Percentiles rank a stretch among this genome's conserved stretches.
Evolutionary conservation across 805 yeast species (phyloP).

Genomic region (Wickerhamiella kazuoi): DNA sequence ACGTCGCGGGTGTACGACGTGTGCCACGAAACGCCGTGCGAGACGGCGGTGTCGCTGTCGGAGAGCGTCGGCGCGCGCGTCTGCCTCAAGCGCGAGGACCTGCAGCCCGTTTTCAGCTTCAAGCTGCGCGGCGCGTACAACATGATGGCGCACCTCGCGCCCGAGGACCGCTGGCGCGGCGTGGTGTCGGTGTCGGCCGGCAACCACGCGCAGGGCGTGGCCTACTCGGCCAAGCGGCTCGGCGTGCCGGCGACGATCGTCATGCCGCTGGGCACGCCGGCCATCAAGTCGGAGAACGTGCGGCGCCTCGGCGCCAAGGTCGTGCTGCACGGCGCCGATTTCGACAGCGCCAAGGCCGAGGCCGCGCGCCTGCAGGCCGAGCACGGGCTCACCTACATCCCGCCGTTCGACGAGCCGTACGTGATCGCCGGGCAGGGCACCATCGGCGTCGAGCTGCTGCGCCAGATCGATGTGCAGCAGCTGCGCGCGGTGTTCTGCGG

Average conservation of each 20-base stretch:
- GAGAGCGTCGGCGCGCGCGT: slow-evolving; percentile 61
- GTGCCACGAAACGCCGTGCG: slow-evolving; percentile 74
- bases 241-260: slow-evolving; percentile 91
- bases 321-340: slow-evolving; percentile 82
- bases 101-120: slow-evolving; percentile 87
- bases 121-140: slow-evolving; percentile 95
- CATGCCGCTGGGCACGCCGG: slow-evolving; percentile 95
- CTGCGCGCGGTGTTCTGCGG: slow-evolving; percentile 79
- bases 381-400: slow-evolving; percentile 70
- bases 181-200: slow-evolving; percentile 98
- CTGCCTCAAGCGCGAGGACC: slow-evolving; percentile 74
- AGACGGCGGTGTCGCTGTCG: slow-evolving; percentile 56
- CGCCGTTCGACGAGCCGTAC: slow-evolving; percentile 97
- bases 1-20: slow-evolving; percentile 93
- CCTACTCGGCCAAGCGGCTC: slow-evolving; percentile 69
- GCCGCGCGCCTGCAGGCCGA: slow-evolving; percentile 54
- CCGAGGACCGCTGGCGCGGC: slow-evolving; percentile 50
- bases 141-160: slow-evolving; percentile 70
- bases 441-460: slow-evolving; percentile 75
- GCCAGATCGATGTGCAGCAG: slow-evolving; percentile 65
- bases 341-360: slow-evolving; percentile 86
- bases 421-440: slow-evolving; percentile 99
- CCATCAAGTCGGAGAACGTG: slow-evolving; percentile 83
- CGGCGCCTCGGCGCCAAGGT: slow-evolving; percentile 87
- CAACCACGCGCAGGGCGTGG: slow-evolving; percentile 98